These are phyloP conservation scores for Cucurbita moschata DNA, from an alignment of 306 rosid species.

Conservation along the genomic window DNA sequence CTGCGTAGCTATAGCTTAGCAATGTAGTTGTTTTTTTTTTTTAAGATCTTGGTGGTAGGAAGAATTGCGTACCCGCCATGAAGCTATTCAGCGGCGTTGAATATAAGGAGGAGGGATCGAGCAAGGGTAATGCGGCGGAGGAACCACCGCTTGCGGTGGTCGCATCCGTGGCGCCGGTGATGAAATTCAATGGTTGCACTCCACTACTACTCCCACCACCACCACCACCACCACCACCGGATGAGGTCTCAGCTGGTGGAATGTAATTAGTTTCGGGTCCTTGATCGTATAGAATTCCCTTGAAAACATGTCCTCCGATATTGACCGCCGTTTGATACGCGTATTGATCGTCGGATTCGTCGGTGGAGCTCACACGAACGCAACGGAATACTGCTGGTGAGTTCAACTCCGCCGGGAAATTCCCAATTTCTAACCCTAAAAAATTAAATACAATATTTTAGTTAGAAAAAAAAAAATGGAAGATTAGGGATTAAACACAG, in stretches of 20 bases:
- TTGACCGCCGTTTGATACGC: constrained; percentile 88
- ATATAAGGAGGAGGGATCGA: constrained; percentile 52
- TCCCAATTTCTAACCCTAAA: constrained; percentile 54
- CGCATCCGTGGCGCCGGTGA: constrained; percentile 13
- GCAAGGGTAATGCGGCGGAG: constrained; percentile 14
- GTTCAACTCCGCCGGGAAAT: constrained; percentile 55
- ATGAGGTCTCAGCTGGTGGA: constrained; percentile 34
- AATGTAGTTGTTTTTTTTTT: neutral
- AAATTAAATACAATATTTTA: neutral
- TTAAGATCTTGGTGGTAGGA: constrained; percentile 93
- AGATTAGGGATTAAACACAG: neutral
- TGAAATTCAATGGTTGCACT: constrained; percentile 46
- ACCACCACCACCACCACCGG: constrained; percentile 24
- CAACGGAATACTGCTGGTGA: constrained; percentile 63
- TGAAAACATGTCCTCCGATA: constrained; percentile 84
- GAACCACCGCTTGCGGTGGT: constrained; percentile 9
- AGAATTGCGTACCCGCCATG: constrained; percentile 98
- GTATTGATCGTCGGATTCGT: constrained; percentile 58
- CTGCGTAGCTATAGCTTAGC: neutral
- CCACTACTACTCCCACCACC: constrained; percentile 16
- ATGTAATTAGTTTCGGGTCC: constrained; percentile 45
- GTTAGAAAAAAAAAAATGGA: no score
- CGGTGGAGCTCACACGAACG: constrained; percentile 59
- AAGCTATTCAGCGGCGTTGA: constrained; percentile 53
- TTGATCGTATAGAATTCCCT: constrained; percentile 69